Conservation (phyloP, 2,329 filamentous ascomycete species). For the Colletotrichum viniferum region DNA sequence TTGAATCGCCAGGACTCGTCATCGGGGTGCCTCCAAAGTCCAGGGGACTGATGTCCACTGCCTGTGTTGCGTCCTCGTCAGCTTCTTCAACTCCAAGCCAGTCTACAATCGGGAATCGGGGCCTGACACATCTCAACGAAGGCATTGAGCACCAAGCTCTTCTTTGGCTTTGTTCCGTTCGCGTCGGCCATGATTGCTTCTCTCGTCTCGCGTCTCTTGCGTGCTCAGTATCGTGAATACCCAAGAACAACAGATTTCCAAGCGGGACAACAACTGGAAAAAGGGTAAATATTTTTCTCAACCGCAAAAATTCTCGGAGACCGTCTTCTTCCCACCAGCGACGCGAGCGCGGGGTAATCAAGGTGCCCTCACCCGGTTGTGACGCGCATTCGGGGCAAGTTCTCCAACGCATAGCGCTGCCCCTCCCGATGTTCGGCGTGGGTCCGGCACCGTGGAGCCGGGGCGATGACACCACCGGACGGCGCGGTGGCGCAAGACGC, state of each 20-base stretch:
- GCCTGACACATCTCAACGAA: conserved; percentile 44
- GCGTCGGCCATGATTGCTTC: conserved; percentile 1
- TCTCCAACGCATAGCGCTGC: conserved; percentile 3
- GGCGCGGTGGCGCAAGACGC: conserved; percentile 18
- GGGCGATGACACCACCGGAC: conserved; percentile 21
- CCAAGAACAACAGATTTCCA: not conserved
- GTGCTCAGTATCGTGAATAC: not conserved
- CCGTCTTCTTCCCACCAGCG: not conserved
- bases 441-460: conserved; percentile 17
- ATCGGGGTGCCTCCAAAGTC: conserved; percentile 64
- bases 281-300: not conserved
- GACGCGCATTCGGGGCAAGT: not conserved
- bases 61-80: conserved; percentile 23
- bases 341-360: not conserved
- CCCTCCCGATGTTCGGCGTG: conserved; percentile 21
- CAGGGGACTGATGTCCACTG: conserved; percentile 51
- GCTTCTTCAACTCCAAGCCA: not conserved
- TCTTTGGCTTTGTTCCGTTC: conserved; percentile 30
- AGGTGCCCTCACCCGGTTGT: not conserved
- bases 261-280: not conserved
- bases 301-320: not conserved
- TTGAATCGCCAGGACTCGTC: conserved; percentile 68
- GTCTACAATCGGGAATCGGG: not conserved
- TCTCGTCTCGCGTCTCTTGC: not conserved
- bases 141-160: conserved; percentile 46